These are phyloP conservation scores for Dicorynia guianensis DNA, from an alignment of 306 rosid species.

Conservation along the genomic window DNA sequence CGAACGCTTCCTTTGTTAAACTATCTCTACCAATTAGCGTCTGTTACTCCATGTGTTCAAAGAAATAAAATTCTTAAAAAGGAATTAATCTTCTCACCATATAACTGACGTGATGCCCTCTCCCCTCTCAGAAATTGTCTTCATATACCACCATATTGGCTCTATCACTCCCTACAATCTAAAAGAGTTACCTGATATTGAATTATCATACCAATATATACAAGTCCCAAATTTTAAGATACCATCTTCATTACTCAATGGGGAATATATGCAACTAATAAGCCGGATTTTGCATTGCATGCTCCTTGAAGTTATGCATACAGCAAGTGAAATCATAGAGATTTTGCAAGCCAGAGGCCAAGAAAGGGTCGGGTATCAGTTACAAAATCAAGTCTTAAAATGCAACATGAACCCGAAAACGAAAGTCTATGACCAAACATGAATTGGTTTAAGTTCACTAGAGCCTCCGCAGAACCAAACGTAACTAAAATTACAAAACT, in stretches of 20 bases:
- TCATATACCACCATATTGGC: background rate
- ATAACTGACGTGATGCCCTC: background rate
- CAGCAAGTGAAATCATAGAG: constrained; percentile 1
- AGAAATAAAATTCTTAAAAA: background rate
- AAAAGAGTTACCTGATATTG: background rate
- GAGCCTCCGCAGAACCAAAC: constrained; percentile 29
- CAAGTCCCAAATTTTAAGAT: background rate
- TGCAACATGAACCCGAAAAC: background rate
- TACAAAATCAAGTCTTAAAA: constrained; percentile 15
- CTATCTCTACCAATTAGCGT: constrained; percentile 15
- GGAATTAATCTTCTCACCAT: constrained; percentile 13
- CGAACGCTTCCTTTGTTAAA: background rate
- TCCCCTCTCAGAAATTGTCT: background rate
- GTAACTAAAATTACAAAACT: background rate
- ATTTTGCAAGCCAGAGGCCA: constrained; percentile 13
- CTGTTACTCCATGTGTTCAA: background rate
- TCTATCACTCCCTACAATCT: background rate
- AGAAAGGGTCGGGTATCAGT: background rate
- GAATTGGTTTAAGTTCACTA: constrained; percentile 29
- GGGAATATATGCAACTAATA: constrained; percentile 11
- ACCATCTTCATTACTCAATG: background rate
- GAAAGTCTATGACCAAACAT: constrained; percentile 20
- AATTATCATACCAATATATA: constrained; percentile 2
- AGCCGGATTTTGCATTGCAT: background rate
- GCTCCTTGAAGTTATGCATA: constrained; percentile 31